These are phyloP conservation scores for Aspergillus latus DNA, from an alignment of 2,329 filamentous ascomycete genomes.

Conservation along the genomic window DNA sequence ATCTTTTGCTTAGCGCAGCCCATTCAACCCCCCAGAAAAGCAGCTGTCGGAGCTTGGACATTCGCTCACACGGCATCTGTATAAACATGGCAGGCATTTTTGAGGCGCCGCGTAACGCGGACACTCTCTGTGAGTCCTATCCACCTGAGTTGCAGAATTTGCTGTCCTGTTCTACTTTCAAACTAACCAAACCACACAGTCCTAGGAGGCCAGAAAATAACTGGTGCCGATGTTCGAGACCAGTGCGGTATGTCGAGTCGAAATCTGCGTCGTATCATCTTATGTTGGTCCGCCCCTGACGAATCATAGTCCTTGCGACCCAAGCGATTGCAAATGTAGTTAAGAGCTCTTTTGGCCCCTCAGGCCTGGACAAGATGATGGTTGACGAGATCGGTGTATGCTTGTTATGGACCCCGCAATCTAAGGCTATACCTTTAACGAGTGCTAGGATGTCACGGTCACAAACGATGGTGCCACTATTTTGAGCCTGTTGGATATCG, in stretches of 20 bases:
- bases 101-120: constrained; percentile 85
- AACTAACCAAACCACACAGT: constrained; percentile 54
- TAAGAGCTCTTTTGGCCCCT: constrained; percentile 97
- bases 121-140: constrained; percentile 72
- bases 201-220: constrained; percentile 96
- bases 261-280: background rate
- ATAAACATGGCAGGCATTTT: constrained; percentile 86
- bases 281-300: constrained; percentile 17
- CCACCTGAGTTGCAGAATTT: background rate
- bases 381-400: constrained; percentile 96
- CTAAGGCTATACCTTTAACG: constrained; percentile 14
- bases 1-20: constrained; percentile 35
- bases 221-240: constrained; percentile 91
- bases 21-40: constrained; percentile 14
- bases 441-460: constrained; percentile 82
- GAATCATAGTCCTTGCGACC: constrained; percentile 73
- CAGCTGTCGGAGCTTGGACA: constrained; percentile 29
- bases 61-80: constrained; percentile 25
- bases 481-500: constrained; percentile 89
- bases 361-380: constrained; percentile 99
- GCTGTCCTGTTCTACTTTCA: constrained; percentile 5
- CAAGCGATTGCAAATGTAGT: constrained; percentile 98
- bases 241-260: constrained; percentile 71
- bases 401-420: constrained; percentile 25
- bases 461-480: constrained; percentile 99